A percentile compares a stretch with the other conserved stretches of the same genome.
phyloP scores from a whole-genome alignment of 2,329 filamentous ascomycete genomes.

The Fusarium redolens region DNA sequence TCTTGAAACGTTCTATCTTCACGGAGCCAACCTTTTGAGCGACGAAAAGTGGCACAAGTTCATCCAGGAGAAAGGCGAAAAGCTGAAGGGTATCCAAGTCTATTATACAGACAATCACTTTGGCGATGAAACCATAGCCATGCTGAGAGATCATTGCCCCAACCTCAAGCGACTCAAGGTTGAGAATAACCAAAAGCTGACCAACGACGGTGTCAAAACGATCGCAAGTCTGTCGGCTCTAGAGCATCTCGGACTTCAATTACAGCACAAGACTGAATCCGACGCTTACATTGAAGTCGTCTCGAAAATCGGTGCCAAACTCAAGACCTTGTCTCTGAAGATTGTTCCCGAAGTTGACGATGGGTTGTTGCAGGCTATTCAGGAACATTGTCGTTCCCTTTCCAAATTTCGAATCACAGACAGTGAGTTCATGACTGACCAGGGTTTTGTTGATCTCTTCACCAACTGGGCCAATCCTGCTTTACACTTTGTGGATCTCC shows the following conservation, averaged over 20 bases:
- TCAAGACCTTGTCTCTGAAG: constrained; percentile 84
- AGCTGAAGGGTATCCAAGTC: constrained; percentile 77
- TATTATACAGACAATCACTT: constrained; percentile 88
- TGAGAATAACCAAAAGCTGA: constrained; percentile 80
- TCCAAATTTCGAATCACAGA: constrained; percentile 84
- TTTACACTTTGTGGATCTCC: constrained; percentile 77
- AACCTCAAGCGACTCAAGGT: constrained; percentile 82
- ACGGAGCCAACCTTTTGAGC: constrained; percentile 85
- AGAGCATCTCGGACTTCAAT: constrained; percentile 79
- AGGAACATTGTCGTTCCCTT: constrained; percentile 74
- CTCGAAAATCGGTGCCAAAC: constrained; percentile 67
- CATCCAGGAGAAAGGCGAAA: constrained; percentile 72
- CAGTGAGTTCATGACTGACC: constrained; percentile 80
- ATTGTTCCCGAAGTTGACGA: constrained; percentile 76
- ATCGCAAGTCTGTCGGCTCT: constrained; percentile 73
- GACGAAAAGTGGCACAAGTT: constrained; percentile 80
- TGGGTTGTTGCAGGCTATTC: constrained; percentile 75
- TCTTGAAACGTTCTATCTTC: constrained; percentile 80
- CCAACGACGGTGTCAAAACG: constrained; percentile 70
- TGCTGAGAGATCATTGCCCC: constrained; percentile 73
- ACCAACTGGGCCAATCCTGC: constrained; percentile 79
- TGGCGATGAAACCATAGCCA: constrained; percentile 73
- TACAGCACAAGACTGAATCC: constrained; percentile 67
- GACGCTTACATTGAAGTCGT: constrained; percentile 72
- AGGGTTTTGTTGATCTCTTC: constrained; percentile 79